These are phyloP conservation scores for Mucor plumbeus DNA, from an alignment of 371 early-diverging fungal species.

Conservation along the genomic window DNA sequence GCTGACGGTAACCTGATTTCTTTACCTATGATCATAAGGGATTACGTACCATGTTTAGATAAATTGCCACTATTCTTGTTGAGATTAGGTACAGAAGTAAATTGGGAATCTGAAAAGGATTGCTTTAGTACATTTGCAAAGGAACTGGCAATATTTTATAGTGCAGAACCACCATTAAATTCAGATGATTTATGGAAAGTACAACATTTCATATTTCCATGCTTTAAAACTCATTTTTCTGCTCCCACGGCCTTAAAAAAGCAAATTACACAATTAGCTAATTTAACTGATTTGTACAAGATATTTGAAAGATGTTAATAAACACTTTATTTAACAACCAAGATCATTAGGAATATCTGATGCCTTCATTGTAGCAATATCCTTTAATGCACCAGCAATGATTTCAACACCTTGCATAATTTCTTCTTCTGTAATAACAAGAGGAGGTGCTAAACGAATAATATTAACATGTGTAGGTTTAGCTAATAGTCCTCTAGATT, in stretches of 20 bases:
- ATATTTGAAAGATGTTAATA: conserved; percentile 89
- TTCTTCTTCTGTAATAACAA: conserved; percentile 91
- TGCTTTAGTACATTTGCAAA: conserved; percentile 78
- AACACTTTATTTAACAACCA: conserved; percentile 22
- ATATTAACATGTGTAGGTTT: conserved; percentile 99
- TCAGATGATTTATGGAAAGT: conserved; percentile 62
- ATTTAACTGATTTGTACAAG: conserved; percentile 88
- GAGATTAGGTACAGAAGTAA: conserved; percentile 79
- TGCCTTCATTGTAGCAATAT: conserved; percentile 64
- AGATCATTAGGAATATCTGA: conserved; percentile 52
- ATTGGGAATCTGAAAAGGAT: conserved; percentile 82
- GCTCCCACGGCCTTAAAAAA: conserved; percentile 60
- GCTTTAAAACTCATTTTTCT: conserved; percentile 68
- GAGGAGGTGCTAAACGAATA: conserved; percentile 96
- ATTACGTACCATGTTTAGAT: conserved; percentile 79
- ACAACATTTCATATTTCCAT: conserved; percentile 82
- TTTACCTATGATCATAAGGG: conserved; percentile 80
- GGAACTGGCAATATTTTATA: conserved; percentile 82
- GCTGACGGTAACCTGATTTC: conserved; percentile 64
- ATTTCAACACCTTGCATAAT: conserved; percentile 81
- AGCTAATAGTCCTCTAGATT: conserved; percentile 90
- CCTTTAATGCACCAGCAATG: conserved; percentile 76
- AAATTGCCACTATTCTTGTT: conserved; percentile 86
- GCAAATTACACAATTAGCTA: conserved; percentile 73
- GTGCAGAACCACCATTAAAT: conserved; percentile 61